A percentile compares a stretch with the other conserved stretches of the same genome.
These are phyloP conservation scores for Candida sp. DNA, from an alignment of 1,139 yeast species.

Conservation along the genomic window DNA sequence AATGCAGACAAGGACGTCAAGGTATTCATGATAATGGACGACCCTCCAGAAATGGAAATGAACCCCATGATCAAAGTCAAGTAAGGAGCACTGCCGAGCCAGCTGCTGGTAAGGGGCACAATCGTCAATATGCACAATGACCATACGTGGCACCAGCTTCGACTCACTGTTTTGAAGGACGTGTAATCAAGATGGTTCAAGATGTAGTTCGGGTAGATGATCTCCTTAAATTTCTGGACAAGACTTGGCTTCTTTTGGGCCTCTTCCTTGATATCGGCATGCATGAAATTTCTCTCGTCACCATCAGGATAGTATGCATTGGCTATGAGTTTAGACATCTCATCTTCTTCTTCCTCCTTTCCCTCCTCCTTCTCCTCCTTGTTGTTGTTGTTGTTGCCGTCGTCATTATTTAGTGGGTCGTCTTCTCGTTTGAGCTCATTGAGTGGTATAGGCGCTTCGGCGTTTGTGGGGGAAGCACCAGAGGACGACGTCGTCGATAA, in stretches of 20 bases:
- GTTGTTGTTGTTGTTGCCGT: too few species aligned
- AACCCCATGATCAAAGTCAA: constrained; percentile 33
- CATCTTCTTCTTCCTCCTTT: background rate
- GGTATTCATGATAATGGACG: constrained; percentile 23
- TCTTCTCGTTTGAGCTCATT: background rate
- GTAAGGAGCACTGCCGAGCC: constrained; percentile 37
- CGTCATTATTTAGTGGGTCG: background rate
- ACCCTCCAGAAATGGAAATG: constrained; percentile 32
- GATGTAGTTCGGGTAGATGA: constrained; percentile 27
- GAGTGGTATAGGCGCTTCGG: background rate
- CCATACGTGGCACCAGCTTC: constrained; percentile 37
- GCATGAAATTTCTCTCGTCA: constrained; percentile 9
- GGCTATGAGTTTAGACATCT: background rate
- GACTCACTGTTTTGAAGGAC: constrained; percentile 28
- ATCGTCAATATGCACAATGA: constrained; percentile 26
- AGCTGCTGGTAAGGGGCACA: constrained; percentile 26
- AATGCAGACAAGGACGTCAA: constrained; percentile 20
- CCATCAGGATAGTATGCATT: constrained; percentile 16
- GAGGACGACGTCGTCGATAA: constrained; percentile 1
- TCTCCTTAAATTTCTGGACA: constrained; percentile 17
- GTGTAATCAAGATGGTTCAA: constrained; percentile 28
- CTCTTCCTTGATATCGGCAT: constrained; percentile 12
- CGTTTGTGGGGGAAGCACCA: background rate
- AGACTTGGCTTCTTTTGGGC: constrained; percentile 8
- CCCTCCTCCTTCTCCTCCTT: too few species aligned